phyloP scores from a whole-genome alignment of 768 basidiomycete genomes.

The Chiua virens region DNA sequence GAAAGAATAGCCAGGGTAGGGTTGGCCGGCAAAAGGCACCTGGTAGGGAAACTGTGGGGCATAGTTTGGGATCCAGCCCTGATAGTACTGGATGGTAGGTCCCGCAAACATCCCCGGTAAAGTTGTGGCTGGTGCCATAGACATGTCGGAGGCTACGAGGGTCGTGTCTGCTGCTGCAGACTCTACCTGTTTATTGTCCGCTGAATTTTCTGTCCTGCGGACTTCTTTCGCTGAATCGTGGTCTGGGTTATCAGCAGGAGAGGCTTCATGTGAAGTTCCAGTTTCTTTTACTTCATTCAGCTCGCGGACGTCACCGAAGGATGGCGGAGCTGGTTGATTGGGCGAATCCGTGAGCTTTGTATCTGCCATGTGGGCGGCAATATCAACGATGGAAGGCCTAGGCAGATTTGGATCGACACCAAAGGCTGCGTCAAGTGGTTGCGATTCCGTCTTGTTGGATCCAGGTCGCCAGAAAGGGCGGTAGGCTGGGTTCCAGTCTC shows the following conservation, averaged over 20 bases:
- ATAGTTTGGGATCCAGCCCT: conserved; percentile 56
- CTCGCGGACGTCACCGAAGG: conserved; percentile 8
- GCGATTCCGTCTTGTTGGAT: conserved; percentile 37
- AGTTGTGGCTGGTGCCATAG: conserved; percentile 23
- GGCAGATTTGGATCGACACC: conserved; percentile 11
- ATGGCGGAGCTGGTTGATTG: background rate
- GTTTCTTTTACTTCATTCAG: conserved; percentile 19
- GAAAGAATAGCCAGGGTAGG: conserved; percentile 47
- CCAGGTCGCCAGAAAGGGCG: conserved; percentile 38
- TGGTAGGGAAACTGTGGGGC: conserved; percentile 52
- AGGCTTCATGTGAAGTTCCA: background rate
- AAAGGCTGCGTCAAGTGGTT: conserved; percentile 8
- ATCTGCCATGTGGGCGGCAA: conserved; percentile 13
- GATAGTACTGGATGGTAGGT: conserved; percentile 46
- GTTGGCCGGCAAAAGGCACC: conserved; percentile 45
- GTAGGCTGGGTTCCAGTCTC: conserved; percentile 64
- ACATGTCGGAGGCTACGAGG: conserved; percentile 24
- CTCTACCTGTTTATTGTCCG: conserved; percentile 33
- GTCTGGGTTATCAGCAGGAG: conserved; percentile 1
- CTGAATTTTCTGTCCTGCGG: background rate
- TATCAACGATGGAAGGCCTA: conserved; percentile 3
- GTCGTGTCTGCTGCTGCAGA: conserved; percentile 2
- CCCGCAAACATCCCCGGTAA: conserved; percentile 36
- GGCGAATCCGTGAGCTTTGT: conserved; percentile 7
- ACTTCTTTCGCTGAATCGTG: conserved; percentile 6